phyloP scores from a whole-genome alignment of 306 rosid genomes.

The Malus asiatica region DNA sequence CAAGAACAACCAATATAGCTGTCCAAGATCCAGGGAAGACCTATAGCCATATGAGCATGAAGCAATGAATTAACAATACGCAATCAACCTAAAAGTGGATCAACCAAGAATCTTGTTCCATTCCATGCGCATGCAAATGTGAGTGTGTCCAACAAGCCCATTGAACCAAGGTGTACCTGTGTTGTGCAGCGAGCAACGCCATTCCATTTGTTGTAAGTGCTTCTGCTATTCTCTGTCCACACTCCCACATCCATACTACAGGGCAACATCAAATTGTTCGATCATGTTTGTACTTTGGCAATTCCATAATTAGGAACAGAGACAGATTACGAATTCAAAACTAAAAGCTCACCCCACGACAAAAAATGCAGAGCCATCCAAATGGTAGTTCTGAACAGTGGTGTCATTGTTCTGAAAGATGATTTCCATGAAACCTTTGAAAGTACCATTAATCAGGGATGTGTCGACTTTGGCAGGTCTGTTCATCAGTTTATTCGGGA shows the following conservation, averaged over 20 bases:
- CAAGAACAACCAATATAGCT: constrained; percentile 79
- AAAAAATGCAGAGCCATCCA: constrained; percentile 82
- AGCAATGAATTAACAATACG: neutral
- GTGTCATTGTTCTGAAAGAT: constrained; percentile 80
- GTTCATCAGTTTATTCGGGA: constrained; percentile 68
- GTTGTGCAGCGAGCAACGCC: constrained; percentile 73
- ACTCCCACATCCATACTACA: constrained; percentile 84
- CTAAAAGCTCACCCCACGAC: constrained; percentile 69
- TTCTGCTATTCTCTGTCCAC: constrained; percentile 84
- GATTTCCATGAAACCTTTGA: constrained; percentile 73
- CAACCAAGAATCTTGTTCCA: neutral
- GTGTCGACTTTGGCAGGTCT: constrained; percentile 63
- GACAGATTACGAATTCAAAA: neutral
- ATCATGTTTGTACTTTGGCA: constrained; percentile 3
- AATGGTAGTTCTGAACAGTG: constrained; percentile 70
- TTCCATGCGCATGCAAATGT: neutral
- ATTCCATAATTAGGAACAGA: neutral
- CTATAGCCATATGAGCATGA: constrained; percentile 27
- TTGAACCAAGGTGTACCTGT: constrained; percentile 38
- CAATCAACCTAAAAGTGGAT: neutral
- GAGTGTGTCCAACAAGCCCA: neutral
- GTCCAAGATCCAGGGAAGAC: constrained; percentile 98
- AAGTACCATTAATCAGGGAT: constrained; percentile 70
- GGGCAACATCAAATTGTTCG: constrained; percentile 17
- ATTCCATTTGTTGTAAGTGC: constrained; percentile 77